Evolutionary conservation across 768 basidiomycete species (phyloP), one percentile per base, ranked within the genome.

Genomic region (Glaciozyma antarctica): DNA sequence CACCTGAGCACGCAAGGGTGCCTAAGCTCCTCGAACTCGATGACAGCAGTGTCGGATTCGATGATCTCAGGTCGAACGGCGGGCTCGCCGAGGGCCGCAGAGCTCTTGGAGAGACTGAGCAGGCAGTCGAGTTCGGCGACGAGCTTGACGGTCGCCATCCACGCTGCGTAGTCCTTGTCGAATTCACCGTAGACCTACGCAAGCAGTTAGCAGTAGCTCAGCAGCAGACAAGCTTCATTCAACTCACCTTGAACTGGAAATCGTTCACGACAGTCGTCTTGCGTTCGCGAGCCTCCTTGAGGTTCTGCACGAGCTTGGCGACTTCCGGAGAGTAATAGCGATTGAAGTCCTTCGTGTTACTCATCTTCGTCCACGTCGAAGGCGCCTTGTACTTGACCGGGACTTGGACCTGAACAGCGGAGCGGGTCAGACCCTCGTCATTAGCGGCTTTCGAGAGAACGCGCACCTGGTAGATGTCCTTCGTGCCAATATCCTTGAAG

Each of bases 61-160:
- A 93, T 82, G 63, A 99, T 85, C 72, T 86, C 84, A 0, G 95
- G 95, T 65, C 95, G 80, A 73, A 95, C 98, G n/a, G 84, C 82
- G 5, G 95, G 95, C 76, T 95, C 90, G 52, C 91, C 93, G 49
- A 99, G 82, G 13, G 88, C 88, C n/a, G 78, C 76, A 2, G 92
- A 95, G 1, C 90, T 82, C 76, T 90, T 93, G 7, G 94, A 88
- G 55, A 98, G 78, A 70, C 89, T 90, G 75, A 94, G 85, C 26
- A 99, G 78, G 76, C 95, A 99, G 76, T 99, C 95, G n/a, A 99
- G 81, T 78, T 99, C 93, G 10, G 95, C 87, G 58, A 94, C 82
- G 21, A 90, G 85, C 45, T 89, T 84, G 67, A 92, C 81, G 16
- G 86, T 84, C n/a, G 85, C 83, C 73, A 92, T 77, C 89, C 90